phyloP scores from a whole-genome alignment of 495 filamentous ascomycete species.

The Saxophila tyrrhenica region DNA sequence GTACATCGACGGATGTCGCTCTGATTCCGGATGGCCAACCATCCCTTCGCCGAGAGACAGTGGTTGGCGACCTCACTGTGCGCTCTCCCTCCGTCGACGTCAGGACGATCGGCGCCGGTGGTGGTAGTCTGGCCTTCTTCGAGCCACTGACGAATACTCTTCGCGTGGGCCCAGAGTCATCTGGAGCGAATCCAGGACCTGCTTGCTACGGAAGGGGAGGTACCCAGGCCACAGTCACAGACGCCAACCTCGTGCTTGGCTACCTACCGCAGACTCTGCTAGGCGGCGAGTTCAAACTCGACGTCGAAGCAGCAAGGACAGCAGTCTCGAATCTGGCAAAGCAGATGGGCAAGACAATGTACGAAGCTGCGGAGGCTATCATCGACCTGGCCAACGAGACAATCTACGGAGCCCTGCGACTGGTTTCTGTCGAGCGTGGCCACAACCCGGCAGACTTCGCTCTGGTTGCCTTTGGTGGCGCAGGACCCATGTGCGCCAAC shows the following conservation, averaged over 20 bases:
- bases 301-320: conserved; percentile 28
- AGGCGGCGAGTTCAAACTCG: conserved; percentile 37
- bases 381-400: conserved; percentile 40
- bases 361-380: conserved; percentile 38
- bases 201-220: conserved; percentile 39
- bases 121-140: conserved; percentile 38
- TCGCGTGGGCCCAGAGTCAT: conserved; percentile 39
- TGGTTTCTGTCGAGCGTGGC: conserved; percentile 42
- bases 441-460: conserved; percentile 43
- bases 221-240: conserved; percentile 36
- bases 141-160: conserved; percentile 38
- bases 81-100: conserved; percentile 40
- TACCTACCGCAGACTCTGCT: conserved; percentile 38
- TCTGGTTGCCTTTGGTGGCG: conserved; percentile 41
- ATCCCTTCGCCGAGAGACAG: conserved; percentile 38
- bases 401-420: conserved; percentile 40
- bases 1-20: conserved; percentile 40
- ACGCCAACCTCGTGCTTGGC: conserved; percentile 40
- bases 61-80: conserved; percentile 36
- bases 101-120: conserved; percentile 39
- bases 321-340: conserved; percentile 35
- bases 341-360: conserved; percentile 34
- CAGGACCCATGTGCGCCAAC: conserved; percentile 41
- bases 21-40: conserved; percentile 37
- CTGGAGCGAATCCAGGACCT: conserved; percentile 29